Evolutionary conservation across 169 alveolate species (phyloP).

Genomic region (Eimeria zaria): DNA sequence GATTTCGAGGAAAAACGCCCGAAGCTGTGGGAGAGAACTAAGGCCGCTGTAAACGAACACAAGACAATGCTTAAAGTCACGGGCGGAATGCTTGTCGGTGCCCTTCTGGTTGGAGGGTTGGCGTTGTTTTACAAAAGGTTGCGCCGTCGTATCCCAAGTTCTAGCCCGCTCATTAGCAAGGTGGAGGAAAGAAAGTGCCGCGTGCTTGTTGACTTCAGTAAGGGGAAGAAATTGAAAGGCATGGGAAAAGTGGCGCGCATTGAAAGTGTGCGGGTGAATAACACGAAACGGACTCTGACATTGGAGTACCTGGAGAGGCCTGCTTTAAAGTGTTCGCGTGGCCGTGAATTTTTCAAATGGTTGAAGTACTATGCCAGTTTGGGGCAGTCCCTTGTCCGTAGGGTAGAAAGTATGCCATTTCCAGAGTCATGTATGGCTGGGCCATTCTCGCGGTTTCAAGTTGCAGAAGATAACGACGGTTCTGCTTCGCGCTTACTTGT

Average conservation of each 20-base stretch:
- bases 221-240: not conserved
- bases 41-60: conserved; percentile 39
- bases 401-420: conserved; percentile 4
- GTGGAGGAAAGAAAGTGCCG: conserved; percentile 29
- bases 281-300: conserved; percentile 19
- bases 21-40: conserved; percentile 22
- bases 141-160: conserved; percentile 29
- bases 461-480: conserved; percentile 17
- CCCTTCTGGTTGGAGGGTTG: not conserved
- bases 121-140: not conserved
- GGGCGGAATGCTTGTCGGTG: conserved; percentile 25
- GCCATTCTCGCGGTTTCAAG: conserved; percentile 22
- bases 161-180: conserved; percentile 42
- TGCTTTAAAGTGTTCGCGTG: conserved; percentile 38
- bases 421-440: conserved; percentile 63
- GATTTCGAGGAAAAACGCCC: not conserved
- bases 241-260: conserved; percentile 52
- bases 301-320: conserved; percentile 32
- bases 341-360: conserved; percentile 37
- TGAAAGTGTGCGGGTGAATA: conserved; percentile 7
- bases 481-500: not conserved
- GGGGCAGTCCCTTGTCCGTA: not conserved
- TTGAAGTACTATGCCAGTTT: not conserved
- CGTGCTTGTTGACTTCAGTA: conserved; percentile 29
- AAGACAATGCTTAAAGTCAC: conserved; percentile 26